Conservation (phyloP, 345 rosid genomes). For the Aquilaria malaccensis region DNA sequence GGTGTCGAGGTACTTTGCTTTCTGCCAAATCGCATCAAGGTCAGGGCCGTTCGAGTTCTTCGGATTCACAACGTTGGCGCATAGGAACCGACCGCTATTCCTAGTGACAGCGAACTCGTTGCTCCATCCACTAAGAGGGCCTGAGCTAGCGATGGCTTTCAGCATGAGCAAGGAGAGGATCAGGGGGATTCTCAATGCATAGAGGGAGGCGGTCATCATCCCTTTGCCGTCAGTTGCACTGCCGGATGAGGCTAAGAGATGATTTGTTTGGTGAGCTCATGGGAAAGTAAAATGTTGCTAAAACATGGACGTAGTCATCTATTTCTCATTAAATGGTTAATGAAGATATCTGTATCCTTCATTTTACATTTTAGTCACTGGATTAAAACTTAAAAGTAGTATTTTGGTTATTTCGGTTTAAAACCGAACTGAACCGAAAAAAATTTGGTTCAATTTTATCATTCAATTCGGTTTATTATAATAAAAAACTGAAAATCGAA, state of each 20-base stretch:
- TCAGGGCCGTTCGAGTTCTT: slow-evolving; percentile 57
- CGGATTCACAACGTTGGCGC: slow-evolving; percentile 83
- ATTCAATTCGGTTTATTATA: too few species aligned
- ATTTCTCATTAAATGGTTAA: too few species aligned
- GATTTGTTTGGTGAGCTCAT: slow-evolving; percentile 6
- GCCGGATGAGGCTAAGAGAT: slow-evolving; percentile 21
- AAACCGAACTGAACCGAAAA: too few species aligned
- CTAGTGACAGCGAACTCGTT: slow-evolving; percentile 60
- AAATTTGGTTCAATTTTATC: too few species aligned
- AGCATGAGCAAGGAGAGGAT: slow-evolving; percentile 43
- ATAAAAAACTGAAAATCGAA: too few species aligned
- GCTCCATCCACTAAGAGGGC: slow-evolving; percentile 29
- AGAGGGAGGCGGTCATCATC: slow-evolving; percentile 57
- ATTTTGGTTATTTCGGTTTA: too few species aligned
- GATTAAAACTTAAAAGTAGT: too few species aligned
- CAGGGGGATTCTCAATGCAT: slow-evolving; percentile 29
- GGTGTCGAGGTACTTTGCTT: slow-evolving; percentile 81
- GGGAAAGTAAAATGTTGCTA: too few species aligned
- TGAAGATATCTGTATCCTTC: too few species aligned
- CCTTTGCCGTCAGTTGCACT: slow-evolving; percentile 51
- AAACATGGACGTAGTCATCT: too few species aligned
- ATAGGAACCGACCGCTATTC: slow-evolving; percentile 74
- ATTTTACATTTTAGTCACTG: too few species aligned
- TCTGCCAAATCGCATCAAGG: slow-evolving; percentile 75
- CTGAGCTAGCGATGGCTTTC: slow-evolving; percentile 52